Evolutionary conservation across 441 rosid species (phyloP), one percentile per base, ranked within the genome.

Genomic region (Syzygium syzygioides): DNA sequence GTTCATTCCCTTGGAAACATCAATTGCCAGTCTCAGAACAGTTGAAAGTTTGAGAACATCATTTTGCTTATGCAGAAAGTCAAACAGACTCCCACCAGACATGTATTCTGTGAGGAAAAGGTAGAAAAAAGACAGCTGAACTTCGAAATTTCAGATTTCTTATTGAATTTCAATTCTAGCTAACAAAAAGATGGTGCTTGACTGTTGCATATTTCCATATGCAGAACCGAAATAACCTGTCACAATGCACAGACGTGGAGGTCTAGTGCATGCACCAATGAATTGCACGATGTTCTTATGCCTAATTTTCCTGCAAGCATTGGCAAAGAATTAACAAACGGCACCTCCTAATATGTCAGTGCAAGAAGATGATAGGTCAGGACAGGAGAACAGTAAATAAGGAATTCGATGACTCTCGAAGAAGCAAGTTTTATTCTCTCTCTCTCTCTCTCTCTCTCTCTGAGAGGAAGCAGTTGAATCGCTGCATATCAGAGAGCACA

Each of bases 31-130:
- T 92, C 94, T 92, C 89, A 95, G 94, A 53, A 95, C 87, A 62
- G 93, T 90, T 25, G 92, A 94, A 91, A 94, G 92, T 88, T 89
- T 86, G 45, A 95, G 91, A 89, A 91, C 91, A 86, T 89, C 91
- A 89, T 94, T 93, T 89, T 92, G 96, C 89, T 91, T 95, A 87
- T 88, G 98, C 89, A 95, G 95, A 89, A 93, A 88, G 94, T 95
- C 95, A 89, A 92, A 94, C 84, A 95, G 90, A 93, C 95, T 95
- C 90, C 98, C 98, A 87, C 96, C 96, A 86, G 94, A 88, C 95
- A 95, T 94, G 90, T 89, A 95, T 89, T 95, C 96, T 95, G 94
- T 90, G 87, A 90, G 86, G 56, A 55, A 90, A 87, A 87, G 30
- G 87, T 30, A 79, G 88, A 52, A 68, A 60, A 57, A 55, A 86